phyloP scores from a whole-genome alignment of 305 asterid species.

The Coffea humblotiana region DNA sequence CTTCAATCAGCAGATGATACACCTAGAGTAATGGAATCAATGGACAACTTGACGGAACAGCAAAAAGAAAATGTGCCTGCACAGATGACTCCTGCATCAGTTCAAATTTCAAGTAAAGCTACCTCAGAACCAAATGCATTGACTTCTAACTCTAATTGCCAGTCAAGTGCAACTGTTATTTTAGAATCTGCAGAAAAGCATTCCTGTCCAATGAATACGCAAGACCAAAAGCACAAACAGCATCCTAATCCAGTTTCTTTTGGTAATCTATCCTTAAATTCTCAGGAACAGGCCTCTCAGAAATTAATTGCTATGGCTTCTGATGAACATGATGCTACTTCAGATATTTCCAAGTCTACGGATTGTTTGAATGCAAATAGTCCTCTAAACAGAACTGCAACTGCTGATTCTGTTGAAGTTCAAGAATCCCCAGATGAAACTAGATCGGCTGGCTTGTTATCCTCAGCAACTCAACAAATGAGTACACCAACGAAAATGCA shows the following conservation, averaged over 20 bases:
- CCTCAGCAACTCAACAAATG: constrained; percentile 29
- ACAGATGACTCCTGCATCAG: constrained; percentile 30
- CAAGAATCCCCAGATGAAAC: constrained; percentile 25
- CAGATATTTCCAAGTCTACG: constrained; percentile 25
- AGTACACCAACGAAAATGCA: constrained; percentile 20
- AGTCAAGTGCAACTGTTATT: constrained; percentile 26
- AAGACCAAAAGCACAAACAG: constrained; percentile 31
- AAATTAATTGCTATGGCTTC: constrained; percentile 29
- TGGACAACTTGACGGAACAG: constrained; percentile 18
- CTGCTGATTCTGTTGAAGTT: constrained; percentile 27
- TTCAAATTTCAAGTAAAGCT: constrained; percentile 25
- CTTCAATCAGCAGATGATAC: constrained; percentile 30
- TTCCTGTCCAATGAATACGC: constrained; percentile 23
- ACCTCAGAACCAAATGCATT: constrained; percentile 22
- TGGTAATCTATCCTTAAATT: constrained; percentile 31
- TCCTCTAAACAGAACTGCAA: constrained; percentile 24
- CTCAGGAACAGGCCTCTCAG: constrained; percentile 36
- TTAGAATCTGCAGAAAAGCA: constrained; percentile 32
- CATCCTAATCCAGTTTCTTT: constrained; percentile 32
- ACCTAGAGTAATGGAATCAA: constrained; percentile 27
- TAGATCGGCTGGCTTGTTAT: constrained; percentile 20
- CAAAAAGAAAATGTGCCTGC: constrained; percentile 32
- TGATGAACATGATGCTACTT: constrained; percentile 30
- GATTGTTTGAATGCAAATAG: constrained; percentile 19
- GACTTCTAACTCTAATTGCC: constrained; percentile 30